phyloP scores from a whole-genome alignment of 129 eudicot species.

The Flaveria trinervia region DNA sequence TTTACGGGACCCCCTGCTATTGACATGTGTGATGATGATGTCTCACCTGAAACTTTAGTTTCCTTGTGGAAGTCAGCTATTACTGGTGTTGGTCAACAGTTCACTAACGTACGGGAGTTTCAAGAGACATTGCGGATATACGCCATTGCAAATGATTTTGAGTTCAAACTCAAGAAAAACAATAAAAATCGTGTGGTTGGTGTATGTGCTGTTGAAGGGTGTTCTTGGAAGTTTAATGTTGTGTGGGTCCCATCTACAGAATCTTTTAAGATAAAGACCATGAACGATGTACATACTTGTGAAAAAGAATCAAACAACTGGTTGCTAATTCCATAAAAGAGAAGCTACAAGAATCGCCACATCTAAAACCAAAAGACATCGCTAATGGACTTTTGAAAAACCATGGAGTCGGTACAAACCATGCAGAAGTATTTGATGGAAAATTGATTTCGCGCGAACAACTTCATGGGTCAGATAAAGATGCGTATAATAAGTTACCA shows the following conservation, averaged over 20 bases:
- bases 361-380: conserved; percentile 60
- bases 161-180: conserved; percentile 57
- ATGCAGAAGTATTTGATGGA: conserved; percentile 50
- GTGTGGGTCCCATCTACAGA: conserved; percentile 51
- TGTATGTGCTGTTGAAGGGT: conserved; percentile 55
- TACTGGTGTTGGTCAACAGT: conserved; percentile 71
- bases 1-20: conserved; percentile 32
- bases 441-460: conserved; percentile 48
- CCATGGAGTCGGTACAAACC: conserved; percentile 43
- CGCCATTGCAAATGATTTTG: conserved; percentile 69
- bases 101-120: conserved; percentile 56
- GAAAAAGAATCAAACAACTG: conserved; percentile 56
- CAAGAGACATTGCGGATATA: conserved; percentile 61
- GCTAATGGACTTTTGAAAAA: conserved; percentile 53
- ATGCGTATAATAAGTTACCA: conserved; percentile 63
- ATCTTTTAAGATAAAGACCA: conserved; percentile 58
- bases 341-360: conserved; percentile 58
- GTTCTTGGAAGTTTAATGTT: conserved; percentile 78
- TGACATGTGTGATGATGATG: conserved; percentile 46
- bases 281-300: conserved; percentile 61
- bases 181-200: conserved; percentile 57
- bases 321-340: conserved; percentile 57
- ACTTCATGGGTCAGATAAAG: conserved; percentile 62
- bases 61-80: conserved; percentile 60
- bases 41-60: conserved; percentile 46